These are phyloP conservation scores for Cutaneotrichosporon sp. DNA, from an alignment of 1,284 basidiomycete species.

Conservation along the genomic window DNA sequence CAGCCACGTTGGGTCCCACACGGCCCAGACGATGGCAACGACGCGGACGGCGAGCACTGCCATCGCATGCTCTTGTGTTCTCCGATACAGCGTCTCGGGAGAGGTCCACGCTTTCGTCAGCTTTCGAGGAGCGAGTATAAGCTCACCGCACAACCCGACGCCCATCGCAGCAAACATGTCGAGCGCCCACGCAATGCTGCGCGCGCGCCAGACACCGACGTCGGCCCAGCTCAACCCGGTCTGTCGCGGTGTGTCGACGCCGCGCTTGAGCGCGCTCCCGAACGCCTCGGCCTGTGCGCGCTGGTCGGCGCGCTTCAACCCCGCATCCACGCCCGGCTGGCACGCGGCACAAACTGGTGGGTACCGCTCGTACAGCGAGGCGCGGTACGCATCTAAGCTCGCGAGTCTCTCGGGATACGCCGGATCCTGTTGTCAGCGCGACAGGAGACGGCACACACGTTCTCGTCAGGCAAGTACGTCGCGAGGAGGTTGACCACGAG, in stretches of 20 bases:
- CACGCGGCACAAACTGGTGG: conserved; percentile 79
- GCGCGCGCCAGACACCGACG: conserved; percentile 32
- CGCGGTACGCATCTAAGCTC: conserved; percentile 68
- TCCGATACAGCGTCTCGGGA: neutral
- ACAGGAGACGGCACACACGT: conserved; percentile 59
- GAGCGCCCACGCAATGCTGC: conserved; percentile 27
- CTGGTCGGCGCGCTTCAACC: conserved; percentile 71
- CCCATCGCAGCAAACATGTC: conserved; percentile 18
- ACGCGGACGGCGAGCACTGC: conserved; percentile 15
- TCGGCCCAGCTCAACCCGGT: conserved; percentile 14
- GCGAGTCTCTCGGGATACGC: conserved; percentile 66
- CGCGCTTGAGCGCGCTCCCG: conserved; percentile 39
- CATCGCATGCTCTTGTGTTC: neutral
- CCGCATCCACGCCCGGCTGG: conserved; percentile 73
- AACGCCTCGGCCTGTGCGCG: conserved; percentile 79
- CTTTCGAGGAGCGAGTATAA: neutral
- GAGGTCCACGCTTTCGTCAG: conserved; percentile 9
- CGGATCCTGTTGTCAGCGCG: conserved; percentile 60
- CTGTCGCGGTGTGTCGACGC: conserved; percentile 11
- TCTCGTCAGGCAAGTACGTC: conserved; percentile 73
- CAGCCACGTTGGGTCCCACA: conserved; percentile 49
- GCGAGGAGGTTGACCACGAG: conserved; percentile 80
- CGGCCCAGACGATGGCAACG: conserved; percentile 40
- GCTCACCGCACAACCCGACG: conserved; percentile 28
- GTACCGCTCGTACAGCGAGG: conserved; percentile 74